Evolutionary conservation across 164 flowering plant species (phyloP), one percentile per base, ranked within the genome.

Genomic region (Liriodendron chinense): DNA sequence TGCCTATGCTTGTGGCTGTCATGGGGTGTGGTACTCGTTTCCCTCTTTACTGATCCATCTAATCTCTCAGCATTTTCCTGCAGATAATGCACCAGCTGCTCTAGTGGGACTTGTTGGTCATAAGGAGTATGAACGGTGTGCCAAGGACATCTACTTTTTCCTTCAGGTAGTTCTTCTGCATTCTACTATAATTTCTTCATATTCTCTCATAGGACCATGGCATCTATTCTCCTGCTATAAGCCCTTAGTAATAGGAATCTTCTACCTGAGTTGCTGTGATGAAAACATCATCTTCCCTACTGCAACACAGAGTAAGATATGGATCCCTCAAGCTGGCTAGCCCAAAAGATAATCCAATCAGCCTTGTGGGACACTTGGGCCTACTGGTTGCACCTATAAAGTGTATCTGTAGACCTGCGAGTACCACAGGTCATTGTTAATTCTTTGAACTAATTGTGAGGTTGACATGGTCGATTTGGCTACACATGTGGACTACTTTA

Each of bases 31-130:
- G 24, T 48, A 28, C 16, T 47, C 43, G 2, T 34, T 21, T 63
- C 9, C 47, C 20, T 14, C 34, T 43, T 68, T 59, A 12, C 63
- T 64, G 47, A 47, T 59, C 10, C 56, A 1, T 47, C 25, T 67
- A 34, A 56, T 21, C 10, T 26, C 23, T 76, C 18, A 69, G 12
- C 47, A 9, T 62, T 7, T 26, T 3, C 57, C 20, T 80, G 82
- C 89, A 96, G 99, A 92, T 69, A 91, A 89, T 73, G 97, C 99
- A 67, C 99, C 99, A 63, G 87, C 94, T 78, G 89, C 98, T 74
- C 83, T 96, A 18, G 94, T 89, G 43, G 82, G 98, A 68, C 90
- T 96, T 77, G 85, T 96, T 83, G 99, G 99, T 74, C 94, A 88
- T 8, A 94, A 89, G 85, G 97, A 94, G 83, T 96, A 96, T 86